phyloP scores from a whole-genome alignment of 305 asterid species.

The Fraxinus xanthoxyloides region DNA sequence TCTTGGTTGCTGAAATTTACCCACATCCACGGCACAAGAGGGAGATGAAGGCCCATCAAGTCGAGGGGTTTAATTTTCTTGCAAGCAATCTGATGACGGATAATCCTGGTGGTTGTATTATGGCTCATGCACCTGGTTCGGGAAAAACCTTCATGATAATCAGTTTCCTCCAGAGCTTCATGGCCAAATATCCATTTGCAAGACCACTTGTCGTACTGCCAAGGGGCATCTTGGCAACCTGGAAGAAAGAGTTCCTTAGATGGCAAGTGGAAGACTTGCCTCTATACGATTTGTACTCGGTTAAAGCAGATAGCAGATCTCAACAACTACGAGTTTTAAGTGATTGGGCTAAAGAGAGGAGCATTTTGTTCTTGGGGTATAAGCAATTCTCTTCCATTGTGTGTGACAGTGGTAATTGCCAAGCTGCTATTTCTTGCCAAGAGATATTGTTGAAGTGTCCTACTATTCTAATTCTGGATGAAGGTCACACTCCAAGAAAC shows the following conservation, averaged over 20 bases:
- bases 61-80: constrained; percentile 1
- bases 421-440: constrained; percentile 57
- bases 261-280: constrained; percentile 50
- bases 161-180: constrained; percentile 2
- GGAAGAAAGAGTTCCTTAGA: background rate
- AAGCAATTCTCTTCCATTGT: constrained; percentile 82
- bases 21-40: constrained; percentile 6
- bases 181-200: constrained; percentile 2
- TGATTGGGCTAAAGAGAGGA: constrained; percentile 66
- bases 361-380: constrained; percentile 81
- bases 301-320: constrained; percentile 72
- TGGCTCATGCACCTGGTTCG: constrained; percentile 8
- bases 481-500: constrained; percentile 96
- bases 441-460: constrained; percentile 65
- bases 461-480: constrained; percentile 76
- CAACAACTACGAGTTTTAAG: constrained; percentile 82
- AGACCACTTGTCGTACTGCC: background rate
- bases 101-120: background rate
- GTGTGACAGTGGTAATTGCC: constrained; percentile 53
- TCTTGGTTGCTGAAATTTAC: constrained; percentile 11
- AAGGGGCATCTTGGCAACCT: background rate
- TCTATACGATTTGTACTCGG: constrained; percentile 79
- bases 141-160: constrained; percentile 7
- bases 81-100: background rate
- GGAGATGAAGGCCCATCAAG: constrained; percentile 1